A percentile compares a stretch with the other conserved stretches of the same genome.
phyloP scores from a whole-genome alignment of 306 rosid species.

The Calophaca sinica region DNA sequence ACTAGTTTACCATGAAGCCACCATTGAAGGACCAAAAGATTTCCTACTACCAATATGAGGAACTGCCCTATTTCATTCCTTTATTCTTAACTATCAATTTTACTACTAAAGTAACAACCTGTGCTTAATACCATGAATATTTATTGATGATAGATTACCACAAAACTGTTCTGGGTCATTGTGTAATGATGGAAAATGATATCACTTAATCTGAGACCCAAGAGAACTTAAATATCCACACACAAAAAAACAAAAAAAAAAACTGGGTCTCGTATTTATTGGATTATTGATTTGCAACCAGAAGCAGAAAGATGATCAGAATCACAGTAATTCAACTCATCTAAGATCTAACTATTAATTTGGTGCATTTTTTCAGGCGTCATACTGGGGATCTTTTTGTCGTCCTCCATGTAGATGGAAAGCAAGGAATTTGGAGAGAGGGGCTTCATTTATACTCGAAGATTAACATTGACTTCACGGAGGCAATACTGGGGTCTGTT shows the following conservation, averaged over 20 bases:
- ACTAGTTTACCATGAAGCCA: not conserved
- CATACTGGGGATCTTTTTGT: slow-evolving; percentile 79
- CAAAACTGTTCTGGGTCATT: not conserved
- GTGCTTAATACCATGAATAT: not conserved
- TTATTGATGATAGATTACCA: slow-evolving; percentile 6
- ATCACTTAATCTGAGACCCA: slow-evolving; percentile 13
- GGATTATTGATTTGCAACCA: slow-evolving; percentile 26
- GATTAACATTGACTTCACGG: slow-evolving; percentile 74
- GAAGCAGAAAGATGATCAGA: slow-evolving; percentile 33
- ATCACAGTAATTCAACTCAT: slow-evolving; percentile 14
- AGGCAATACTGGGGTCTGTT: slow-evolving; percentile 87
- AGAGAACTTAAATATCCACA: not conserved
- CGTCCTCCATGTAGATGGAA: slow-evolving; percentile 71
- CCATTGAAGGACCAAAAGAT: slow-evolving; percentile 3
- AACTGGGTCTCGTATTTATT: slow-evolving; percentile 5
- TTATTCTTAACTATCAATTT: not conserved
- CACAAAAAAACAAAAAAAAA: no score
- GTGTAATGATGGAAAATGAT: slow-evolving; percentile 13
- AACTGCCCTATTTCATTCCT: not conserved
- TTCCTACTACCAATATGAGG: not conserved
- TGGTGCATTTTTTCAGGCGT: slow-evolving; percentile 61
- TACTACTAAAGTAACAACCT: not conserved
- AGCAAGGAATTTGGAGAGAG: slow-evolving; percentile 80
- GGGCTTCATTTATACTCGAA: slow-evolving; percentile 85
- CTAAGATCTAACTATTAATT: slow-evolving; percentile 24